Base-by-base conservation (phyloP, 495 filamentous ascomycete species). In the Annulohypoxylon maeteangense region DNA sequence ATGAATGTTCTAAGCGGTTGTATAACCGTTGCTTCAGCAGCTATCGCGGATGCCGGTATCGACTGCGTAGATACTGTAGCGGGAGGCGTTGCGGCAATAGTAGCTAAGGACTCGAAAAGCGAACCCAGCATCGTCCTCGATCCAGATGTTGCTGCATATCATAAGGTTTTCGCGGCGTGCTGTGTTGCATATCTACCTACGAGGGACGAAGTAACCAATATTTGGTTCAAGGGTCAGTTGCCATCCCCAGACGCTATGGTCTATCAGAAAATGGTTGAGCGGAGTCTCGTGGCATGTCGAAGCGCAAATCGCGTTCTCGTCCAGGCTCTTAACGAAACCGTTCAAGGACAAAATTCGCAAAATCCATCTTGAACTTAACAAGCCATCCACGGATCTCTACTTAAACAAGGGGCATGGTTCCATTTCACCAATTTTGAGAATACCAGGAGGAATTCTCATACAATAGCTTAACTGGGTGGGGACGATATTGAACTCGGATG, bases 21-120 rank as follows among this genome's bases (percentile, higher is more conserved):
- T 77, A 93, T 99, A 67, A 98, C 93, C 1, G 94, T 93, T 65
- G 93, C 95, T 34, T 93, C 93, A 63, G 96, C 95, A n/a, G 95
- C 96, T 6, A 90, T 99, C 79, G 90, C 90, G 1, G 96, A 99
- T 81, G 96, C 95, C 0, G 93, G 93, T 2, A 97, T 99, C 68
- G 95, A 99, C 75, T 98, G 94, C 78, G 88, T 98, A 32, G 95
- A 98, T 78, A 84, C 97, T 29, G 92, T 97, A 3, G 85, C 91
- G 12, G 95, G 95, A 4, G 95, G 95, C 22, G 91, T 98, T 38
- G 93, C 94, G 14, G 96, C 93, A 8, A 74, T 97, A 18, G 91
- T 94, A 20, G 74, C 79, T 47, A 77, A 81, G 42, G 72, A 76
- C 1, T 71, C 72, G 6, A 70, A 66, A 29, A 74, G 70, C 55